Base-by-base conservation (phyloP, 2,329 filamentous ascomycete species). In the Aspergillus oerlinghausenensis region DNA sequence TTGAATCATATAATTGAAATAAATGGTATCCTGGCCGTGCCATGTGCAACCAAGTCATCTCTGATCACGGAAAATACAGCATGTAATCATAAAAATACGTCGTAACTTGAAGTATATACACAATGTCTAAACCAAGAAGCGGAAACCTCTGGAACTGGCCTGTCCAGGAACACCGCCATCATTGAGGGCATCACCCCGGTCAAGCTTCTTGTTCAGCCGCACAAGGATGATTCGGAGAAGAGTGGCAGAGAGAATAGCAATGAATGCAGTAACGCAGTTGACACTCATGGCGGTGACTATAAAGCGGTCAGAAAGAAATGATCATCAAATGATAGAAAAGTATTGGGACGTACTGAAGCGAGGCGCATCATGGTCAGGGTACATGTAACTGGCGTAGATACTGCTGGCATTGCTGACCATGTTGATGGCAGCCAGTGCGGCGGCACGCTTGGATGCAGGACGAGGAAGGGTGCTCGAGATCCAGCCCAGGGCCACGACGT, bases 381-480 rank as follows among this genome's bases (percentile, higher is more conserved):
- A 90, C 79, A 89, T 82, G 64, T 88, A 88, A 55, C 78, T 81
- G 0, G 85, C 84, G 66, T 88, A 92, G 61, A 92, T 92, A 50
- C 81, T 85, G 45, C 83, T 84, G 10, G 81, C 79, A 68, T 92
- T 91, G 19, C 82, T 84, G 9, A 90, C 79, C 2, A 86, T 86
- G 67, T 93, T 93, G 73, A 92, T 90, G 59, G 88, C 85, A 1
- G 88, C 89, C 4, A 93, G 71, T 0, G 88, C 88, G 0, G 88
- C 84, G 2, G 86, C 85, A 58, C 88, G 82, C 75, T 92, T 92
- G 2, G 88, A 85, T 0, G 88, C 87, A 3, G 90, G 89, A 4
- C 89, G 83, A 0, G 89, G 88, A 52, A 93, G 80, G 1, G 86
- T 88, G 68, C 88, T 90, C 49, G 82, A 85, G 61, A 92, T 90